Percentiles rank a stretch among this genome's conserved stretches.
Evolutionary conservation across 2,329 filamentous ascomycete species (phyloP).

Genomic region (Aureobasidium sp.): DNA sequence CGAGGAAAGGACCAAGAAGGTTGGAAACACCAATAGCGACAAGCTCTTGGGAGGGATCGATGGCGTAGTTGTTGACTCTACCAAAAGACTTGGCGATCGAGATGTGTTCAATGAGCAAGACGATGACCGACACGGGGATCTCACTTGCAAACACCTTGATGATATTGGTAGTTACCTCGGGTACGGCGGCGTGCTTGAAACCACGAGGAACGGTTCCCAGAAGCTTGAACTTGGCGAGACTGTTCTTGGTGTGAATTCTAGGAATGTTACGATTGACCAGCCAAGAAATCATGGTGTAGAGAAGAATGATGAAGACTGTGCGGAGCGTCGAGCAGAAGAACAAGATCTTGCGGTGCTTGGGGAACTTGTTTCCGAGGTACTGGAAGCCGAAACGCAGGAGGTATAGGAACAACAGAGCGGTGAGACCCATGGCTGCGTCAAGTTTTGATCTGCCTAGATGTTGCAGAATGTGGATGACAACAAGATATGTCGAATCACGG

Average conservation of each 20-base stretch:
- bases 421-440: constrained; percentile 87
- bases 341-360: constrained; percentile 62
- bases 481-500: constrained; percentile 68
- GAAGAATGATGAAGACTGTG: constrained; percentile 81
- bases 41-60: constrained; percentile 92
- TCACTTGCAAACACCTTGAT: constrained; percentile 63
- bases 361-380: constrained; percentile 60
- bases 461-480: constrained; percentile 77
- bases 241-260: constrained; percentile 38
- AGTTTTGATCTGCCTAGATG: constrained; percentile 58
- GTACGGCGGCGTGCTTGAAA: constrained; percentile 72
- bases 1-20: constrained; percentile 82
- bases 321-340: constrained; percentile 91
- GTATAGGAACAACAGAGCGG: constrained; percentile 71
- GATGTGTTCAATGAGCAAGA: constrained; percentile 94
- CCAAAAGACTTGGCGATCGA: constrained; percentile 97
- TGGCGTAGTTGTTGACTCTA: constrained; percentile 89
- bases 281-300: constrained; percentile 89
- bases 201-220: constrained; percentile 74
- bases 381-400: constrained; percentile 61
- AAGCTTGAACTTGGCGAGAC: constrained; percentile 58
- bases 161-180: constrained; percentile 58
- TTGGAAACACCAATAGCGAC: constrained; percentile 91
- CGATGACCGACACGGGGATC: constrained; percentile 79
- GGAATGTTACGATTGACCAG: constrained; percentile 57